A percentile compares a stretch with the other conserved stretches of the same genome.
These are phyloP conservation scores for Rhizopus arrhizus DNA, from an alignment of 371 early-diverging fungal species.

Conservation along the genomic window DNA sequence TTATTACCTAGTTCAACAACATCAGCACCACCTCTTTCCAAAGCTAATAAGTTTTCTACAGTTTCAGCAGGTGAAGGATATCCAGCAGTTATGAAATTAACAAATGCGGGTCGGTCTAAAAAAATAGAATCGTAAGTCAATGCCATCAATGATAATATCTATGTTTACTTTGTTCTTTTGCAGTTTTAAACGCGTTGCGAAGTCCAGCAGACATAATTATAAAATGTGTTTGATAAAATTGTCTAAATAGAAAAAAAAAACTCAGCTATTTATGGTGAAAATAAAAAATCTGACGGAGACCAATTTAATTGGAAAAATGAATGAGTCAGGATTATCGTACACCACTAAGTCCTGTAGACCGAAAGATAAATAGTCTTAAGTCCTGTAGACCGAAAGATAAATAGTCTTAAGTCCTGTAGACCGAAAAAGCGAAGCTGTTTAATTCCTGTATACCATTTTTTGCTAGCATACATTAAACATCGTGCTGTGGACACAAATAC, in stretches of 20 bases:
- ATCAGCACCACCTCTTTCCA: slow-evolving; percentile 93
- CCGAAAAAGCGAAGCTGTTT: not conserved
- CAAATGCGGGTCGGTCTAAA: slow-evolving; percentile 85
- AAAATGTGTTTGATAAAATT: not conserved
- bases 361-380: slow-evolving; percentile 3
- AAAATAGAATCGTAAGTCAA: not conserved
- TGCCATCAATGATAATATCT: not conserved
- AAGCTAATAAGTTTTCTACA: slow-evolving; percentile 79
- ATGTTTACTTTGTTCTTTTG: slow-evolving; percentile 48
- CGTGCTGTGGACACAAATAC: too few species aligned
- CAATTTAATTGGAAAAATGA: slow-evolving; percentile 6
- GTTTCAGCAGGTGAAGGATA: slow-evolving; percentile 80
- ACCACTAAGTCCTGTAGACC: slow-evolving; percentile 19
- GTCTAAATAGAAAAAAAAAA: not conserved
- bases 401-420: not conserved
- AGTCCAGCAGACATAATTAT: slow-evolving; percentile 49
- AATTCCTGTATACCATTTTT: too few species aligned
- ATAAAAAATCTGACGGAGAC: not conserved
- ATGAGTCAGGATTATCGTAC: slow-evolving; percentile 22
- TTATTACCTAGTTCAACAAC: slow-evolving; percentile 91
- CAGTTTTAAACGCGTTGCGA: slow-evolving; percentile 44
- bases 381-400: slow-evolving; percentile 4
- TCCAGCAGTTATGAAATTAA: slow-evolving; percentile 92
- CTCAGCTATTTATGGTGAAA: not conserved
- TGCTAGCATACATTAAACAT: too few species aligned